These are phyloP conservation scores for Hymenoscyphus albidus DNA, from an alignment of 2,329 filamentous ascomycete species.

Conservation along the genomic window DNA sequence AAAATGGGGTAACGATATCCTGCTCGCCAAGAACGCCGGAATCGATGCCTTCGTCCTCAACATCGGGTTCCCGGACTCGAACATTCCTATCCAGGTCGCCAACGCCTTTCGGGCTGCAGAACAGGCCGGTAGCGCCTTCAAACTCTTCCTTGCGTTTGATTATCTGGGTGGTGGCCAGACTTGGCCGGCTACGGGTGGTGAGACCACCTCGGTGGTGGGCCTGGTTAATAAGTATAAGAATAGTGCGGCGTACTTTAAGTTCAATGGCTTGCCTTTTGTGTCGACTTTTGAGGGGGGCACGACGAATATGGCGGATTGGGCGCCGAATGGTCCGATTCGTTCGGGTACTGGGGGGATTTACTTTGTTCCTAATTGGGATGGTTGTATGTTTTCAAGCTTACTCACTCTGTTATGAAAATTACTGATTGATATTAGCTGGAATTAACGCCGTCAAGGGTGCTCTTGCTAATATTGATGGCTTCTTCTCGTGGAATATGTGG, in stretches of 20 bases:
- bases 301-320: conserved; percentile 42
- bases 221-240: conserved; percentile 34
- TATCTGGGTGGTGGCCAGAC: conserved; percentile 29
- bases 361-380: conserved; percentile 47
- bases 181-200: conserved; percentile 28
- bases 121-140: conserved; percentile 28
- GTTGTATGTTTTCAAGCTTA: conserved; percentile 14
- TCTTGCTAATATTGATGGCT: conserved; percentile 37
- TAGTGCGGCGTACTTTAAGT: conserved; percentile 37
- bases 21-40: conserved; percentile 30
- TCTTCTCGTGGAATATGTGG: conserved; percentile 44
- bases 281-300: conserved; percentile 52
- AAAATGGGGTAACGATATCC: conserved; percentile 22
- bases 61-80: conserved; percentile 32
- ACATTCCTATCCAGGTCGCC: conserved; percentile 34
- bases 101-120: conserved; percentile 37
- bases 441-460: conserved; percentile 29
- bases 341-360: conserved; percentile 34
- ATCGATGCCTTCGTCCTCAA: conserved; percentile 38
- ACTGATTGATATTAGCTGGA: conserved; percentile 28
- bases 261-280: conserved; percentile 42
- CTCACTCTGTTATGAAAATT: background rate
- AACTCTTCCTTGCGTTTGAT: conserved; percentile 36
- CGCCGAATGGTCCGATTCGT: conserved; percentile 37
- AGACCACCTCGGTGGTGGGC: conserved; percentile 23